Base-by-base conservation (phyloP, 106 monocot genomes). In the Dendrobium catenatum region DNA sequence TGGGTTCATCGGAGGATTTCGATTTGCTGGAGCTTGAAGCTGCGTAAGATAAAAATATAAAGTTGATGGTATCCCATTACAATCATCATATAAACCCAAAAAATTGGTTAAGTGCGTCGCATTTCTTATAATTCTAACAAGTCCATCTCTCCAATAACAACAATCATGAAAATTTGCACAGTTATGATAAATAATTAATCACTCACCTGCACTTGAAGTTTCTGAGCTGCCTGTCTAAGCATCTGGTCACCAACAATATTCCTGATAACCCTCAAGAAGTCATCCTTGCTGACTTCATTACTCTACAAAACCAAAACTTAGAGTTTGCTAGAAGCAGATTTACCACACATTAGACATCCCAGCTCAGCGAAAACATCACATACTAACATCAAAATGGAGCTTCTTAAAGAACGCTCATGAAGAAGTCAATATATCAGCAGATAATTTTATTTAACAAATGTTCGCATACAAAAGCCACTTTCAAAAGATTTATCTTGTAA, bases 181-280 rank as follows among this genome's bases (percentile, higher is more conserved):
- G 8, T 42, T 76, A 49, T 24, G 27, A 75, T 26, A 16, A 48
- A 48, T 76, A 49, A 19, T 43, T 55, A 47, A 31, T 49, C 58
- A 67, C 84, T 90, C 79, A 83, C 96, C 94, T 94, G 92, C 77
- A 84, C n/a, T 66, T 90, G 90, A 3, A 97, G 89, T 88, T 87
- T 90, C 75, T 92, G 89, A 85, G 84, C 94, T 81, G 94, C 96
- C 66, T 97, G 96, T 81, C 94, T 90, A 55, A 97, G 92, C 96
- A 97, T 94, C 79, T 90, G 87, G 42, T 97, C 96, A 78, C 96
- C 96, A 84, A 97, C 94, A 84, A 94, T 97, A 75, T 94, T 94
- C 83, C 90, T 90, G 72, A 94, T 92, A 6, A 97, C 94, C 77
- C 94, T 88, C 55, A 97, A 83, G 81, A 97, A 97, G 75, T 97